These are phyloP conservation scores for Geosmithia morbida DNA, from an alignment of 2,329 filamentous ascomycete genomes.

Conservation along the genomic window DNA sequence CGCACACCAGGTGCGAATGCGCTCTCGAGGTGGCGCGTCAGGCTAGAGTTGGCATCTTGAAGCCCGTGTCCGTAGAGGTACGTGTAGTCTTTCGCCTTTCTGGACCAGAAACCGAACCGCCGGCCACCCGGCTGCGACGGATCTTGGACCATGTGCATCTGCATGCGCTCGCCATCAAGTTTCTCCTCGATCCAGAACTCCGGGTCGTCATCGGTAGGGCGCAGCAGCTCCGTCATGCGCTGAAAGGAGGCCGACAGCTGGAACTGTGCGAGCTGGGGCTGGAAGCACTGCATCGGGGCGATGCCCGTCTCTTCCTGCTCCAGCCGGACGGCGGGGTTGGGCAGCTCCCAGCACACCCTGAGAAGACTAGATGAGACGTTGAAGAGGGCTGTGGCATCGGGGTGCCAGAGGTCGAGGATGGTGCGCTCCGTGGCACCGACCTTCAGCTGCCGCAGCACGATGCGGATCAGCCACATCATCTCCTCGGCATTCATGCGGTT, in stretches of 20 bases:
- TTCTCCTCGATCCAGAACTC: slow-evolving; percentile 98
- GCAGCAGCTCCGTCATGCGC: slow-evolving; percentile 58
- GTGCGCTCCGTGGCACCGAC: slow-evolving; percentile 76
- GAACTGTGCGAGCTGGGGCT: slow-evolving; percentile 88
- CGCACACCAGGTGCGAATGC: slow-evolving; percentile 67
- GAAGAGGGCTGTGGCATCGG: slow-evolving; percentile 64
- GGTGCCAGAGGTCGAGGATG: slow-evolving; percentile 70
- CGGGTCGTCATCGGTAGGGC: slow-evolving; percentile 45
- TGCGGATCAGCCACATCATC: slow-evolving; percentile 86
- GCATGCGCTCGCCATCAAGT: slow-evolving; percentile 91
- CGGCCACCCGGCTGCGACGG: slow-evolving; percentile 51
- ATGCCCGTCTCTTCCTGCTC: slow-evolving; percentile 64
- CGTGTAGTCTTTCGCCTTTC: slow-evolving; percentile 92
- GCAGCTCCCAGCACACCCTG: slow-evolving; percentile 88
- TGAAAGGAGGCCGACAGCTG: slow-evolving; percentile 67
- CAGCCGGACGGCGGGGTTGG: slow-evolving; percentile 57
- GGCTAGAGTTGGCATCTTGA: slow-evolving; percentile 56
- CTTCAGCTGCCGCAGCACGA: slow-evolving; percentile 69
- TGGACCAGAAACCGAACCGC: slow-evolving; percentile 79
- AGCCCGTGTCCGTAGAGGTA: slow-evolving; percentile 78
- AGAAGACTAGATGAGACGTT: slow-evolving; percentile 83
- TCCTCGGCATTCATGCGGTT: slow-evolving; percentile 86
- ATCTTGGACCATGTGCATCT: slow-evolving; percentile 80
- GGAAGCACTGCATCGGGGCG: slow-evolving; percentile 83
- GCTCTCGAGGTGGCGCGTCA: slow-evolving; percentile 65